Conservation (phyloP, 1,284 basidiomycete genomes). For the Singerocomus rubriflavus region DNA sequence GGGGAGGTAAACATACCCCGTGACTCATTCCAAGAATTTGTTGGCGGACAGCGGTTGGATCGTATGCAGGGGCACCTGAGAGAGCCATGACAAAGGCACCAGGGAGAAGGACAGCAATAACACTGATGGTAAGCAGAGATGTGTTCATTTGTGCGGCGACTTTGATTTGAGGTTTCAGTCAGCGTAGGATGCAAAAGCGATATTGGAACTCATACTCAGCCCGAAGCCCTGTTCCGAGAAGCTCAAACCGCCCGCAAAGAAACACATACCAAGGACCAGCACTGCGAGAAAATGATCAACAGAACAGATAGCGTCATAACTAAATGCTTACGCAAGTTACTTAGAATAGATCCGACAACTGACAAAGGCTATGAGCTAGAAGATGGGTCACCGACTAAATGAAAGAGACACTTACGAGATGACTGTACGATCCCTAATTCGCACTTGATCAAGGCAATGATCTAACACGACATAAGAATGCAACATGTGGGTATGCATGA, state of each 20-base stretch:
- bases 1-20: slow-evolving; percentile 57
- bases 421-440: slow-evolving; percentile 81
- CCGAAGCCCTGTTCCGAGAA: slow-evolving; percentile 79
- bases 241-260: slow-evolving; percentile 75
- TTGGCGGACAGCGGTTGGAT: slow-evolving; percentile 32
- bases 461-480: slow-evolving; percentile 43
- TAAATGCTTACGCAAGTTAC: slow-evolving; percentile 61
- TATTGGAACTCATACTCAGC: slow-evolving; percentile 42
- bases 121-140: slow-evolving; percentile 74
- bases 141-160: slow-evolving; percentile 80
- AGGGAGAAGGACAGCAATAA: slow-evolving; percentile 79
- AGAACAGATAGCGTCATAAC: background rate
- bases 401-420: slow-evolving; percentile 53
- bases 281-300: slow-evolving; percentile 37
- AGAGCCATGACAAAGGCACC: slow-evolving; percentile 56
- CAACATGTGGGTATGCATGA: slow-evolving; percentile 4
- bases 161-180: slow-evolving; percentile 26
- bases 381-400: slow-evolving; percentile 6
- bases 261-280: slow-evolving; percentile 73
- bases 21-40: slow-evolving; percentile 75
- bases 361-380: slow-evolving; percentile 14
- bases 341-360: slow-evolving; percentile 83
- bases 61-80: slow-evolving; percentile 31
- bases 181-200: background rate
- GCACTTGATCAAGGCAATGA: slow-evolving; percentile 79